Base-by-base conservation (phyloP, 805 yeast species). In the Ogataea methylovora region DNA sequence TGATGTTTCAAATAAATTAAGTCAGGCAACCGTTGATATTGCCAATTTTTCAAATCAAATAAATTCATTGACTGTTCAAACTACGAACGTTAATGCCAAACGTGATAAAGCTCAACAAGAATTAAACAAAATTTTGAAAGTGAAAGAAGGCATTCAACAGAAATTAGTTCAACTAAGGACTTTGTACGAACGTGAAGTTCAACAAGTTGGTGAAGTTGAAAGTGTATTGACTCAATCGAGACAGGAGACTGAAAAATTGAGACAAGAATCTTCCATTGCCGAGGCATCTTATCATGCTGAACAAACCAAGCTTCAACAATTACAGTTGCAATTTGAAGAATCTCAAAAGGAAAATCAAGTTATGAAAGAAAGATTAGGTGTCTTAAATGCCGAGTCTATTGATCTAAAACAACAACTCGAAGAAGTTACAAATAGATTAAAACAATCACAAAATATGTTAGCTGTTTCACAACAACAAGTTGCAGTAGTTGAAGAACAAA, bases 31-130 rank as follows among this genome's bases (percentile, higher is more conserved):
- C 6, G 73, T 87, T 6, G 95, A 85, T 46, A 71, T 86, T 54
- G 95, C 94, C 12, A 85, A 88, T 46, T 67, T 84, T 27, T 82
- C 94, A 0, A 84, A 80, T 46, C 95, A 88, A 61, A 79, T 85
- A 43, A 76, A 76, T 42, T 82, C 95, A 0, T 63, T 90, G 43
- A 72, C 87, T 1, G 60, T 69, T 16, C 95, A 87, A 56, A 84
- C 94, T 2, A 65, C 83, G 1, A 70, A 68, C 12, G 67, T 83
- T 21, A 79, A 79, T 39, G 81, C 74, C 16, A 83, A 83, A 58
- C 79, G 85, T 41, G 63, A 72, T 14, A 71, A 77, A 40, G 86
- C 95, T 1, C 86, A 80, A 49, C 76, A 72, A 37, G 96, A 90
- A 50, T 67, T 88, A 35, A 65, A 76, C n/a, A 70, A 73, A 37